Conservation (phyloP, 1,284 basidiomycete species). For the Athelia psychrophila region DNA sequence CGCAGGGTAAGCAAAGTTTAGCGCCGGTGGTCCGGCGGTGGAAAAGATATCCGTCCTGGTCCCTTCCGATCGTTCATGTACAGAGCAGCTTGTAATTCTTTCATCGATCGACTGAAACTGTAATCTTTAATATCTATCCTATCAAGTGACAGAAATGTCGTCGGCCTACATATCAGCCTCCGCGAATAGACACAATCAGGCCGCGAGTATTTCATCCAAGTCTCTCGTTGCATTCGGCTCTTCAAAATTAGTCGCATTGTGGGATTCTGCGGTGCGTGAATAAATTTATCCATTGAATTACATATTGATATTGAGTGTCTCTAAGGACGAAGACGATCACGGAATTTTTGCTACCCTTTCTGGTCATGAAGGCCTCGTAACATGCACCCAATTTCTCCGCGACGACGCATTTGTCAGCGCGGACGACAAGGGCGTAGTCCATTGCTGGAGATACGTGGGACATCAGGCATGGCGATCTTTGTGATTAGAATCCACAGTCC, state of each 20-base stretch:
- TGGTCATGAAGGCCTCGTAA: conserved; percentile 75
- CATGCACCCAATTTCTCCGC: conserved; percentile 65
- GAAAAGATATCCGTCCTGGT: too few relatives aligned
- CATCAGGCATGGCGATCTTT: conserved; percentile 32
- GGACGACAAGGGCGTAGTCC: conserved; percentile 68
- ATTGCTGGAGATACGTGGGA: conserved; percentile 46
- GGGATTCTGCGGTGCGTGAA: conserved; percentile 59
- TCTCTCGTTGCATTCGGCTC: conserved; percentile 78
- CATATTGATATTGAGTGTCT: conserved; percentile 8
- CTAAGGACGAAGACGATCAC: conserved; percentile 43
- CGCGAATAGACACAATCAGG: conserved; percentile 72
- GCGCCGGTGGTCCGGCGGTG: too few relatives aligned
- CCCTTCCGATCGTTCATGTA: too few relatives aligned
- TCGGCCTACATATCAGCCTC: conserved; percentile 76
- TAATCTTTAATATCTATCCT: too few relatives aligned
- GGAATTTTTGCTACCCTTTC: conserved; percentile 71
- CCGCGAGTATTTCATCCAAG: conserved; percentile 51
- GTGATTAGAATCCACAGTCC: conserved; percentile 7
- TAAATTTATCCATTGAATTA: background rate
- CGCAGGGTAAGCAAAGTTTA: too few relatives aligned
- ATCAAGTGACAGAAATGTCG: conserved; percentile 16
- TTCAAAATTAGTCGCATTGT: conserved; percentile 73
- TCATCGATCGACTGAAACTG: background rate
- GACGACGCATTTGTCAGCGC: conserved; percentile 59
- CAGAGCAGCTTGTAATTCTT: background rate